These are phyloP conservation scores for Coemansia sp. DNA, from an alignment of 192 early-diverging fungal species.

Conservation along the genomic window DNA sequence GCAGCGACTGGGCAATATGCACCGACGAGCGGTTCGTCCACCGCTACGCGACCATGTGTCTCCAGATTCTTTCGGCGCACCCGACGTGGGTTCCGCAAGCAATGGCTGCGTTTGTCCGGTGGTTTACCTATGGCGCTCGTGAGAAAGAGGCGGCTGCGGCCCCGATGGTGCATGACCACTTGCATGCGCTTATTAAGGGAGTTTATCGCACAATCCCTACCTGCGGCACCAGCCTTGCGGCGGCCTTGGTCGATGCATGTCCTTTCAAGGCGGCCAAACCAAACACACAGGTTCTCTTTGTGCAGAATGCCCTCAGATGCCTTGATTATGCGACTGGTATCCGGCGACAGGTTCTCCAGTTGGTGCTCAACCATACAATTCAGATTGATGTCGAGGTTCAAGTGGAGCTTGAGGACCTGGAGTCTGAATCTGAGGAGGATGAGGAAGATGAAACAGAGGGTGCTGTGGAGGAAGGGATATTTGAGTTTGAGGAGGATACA, in stretches of 20 bases:
- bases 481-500: constrained; percentile 58
- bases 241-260: constrained; percentile 20
- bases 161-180: constrained; percentile 20
- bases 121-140: constrained; percentile 36
- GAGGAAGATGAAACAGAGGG: constrained; percentile 29
- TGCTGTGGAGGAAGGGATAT: constrained; percentile 36
- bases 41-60: constrained; percentile 36
- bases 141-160: constrained; percentile 7
- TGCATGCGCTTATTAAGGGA: constrained; percentile 31
- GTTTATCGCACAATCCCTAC: constrained; percentile 41
- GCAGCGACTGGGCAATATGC: constrained; percentile 34
- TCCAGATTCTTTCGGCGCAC: constrained; percentile 40
- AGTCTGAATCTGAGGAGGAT: constrained; percentile 50
- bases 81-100: constrained; percentile 43
- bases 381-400: constrained; percentile 95
- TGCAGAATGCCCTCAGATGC: constrained; percentile 74
- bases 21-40: constrained; percentile 36
- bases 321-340: constrained; percentile 76
- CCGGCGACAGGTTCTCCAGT: constrained; percentile 65
- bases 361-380: constrained; percentile 81
- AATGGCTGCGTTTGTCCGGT: constrained; percentile 32
- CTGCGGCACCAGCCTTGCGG: constrained; percentile 29
- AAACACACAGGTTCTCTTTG: constrained; percentile 30
- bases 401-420: constrained; percentile 82
- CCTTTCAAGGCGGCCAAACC: constrained; percentile 30